Evolutionary conservation across 257 asterid species (phyloP).

Genomic region (Petunia secreta): DNA sequence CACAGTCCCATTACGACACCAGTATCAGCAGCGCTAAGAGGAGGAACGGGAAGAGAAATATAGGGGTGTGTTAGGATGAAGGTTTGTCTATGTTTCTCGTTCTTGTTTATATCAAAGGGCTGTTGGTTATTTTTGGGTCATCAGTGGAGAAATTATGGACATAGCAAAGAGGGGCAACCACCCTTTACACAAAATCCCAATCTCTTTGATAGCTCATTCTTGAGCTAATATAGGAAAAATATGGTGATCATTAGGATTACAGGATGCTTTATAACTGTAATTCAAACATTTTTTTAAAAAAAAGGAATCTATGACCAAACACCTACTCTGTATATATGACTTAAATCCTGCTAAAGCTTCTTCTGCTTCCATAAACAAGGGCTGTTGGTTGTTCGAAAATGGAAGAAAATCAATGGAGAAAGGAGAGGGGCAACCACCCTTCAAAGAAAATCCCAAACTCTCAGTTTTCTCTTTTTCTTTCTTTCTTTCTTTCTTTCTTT

Average conservation of each 20-base stretch:
- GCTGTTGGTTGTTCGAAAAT: slow-evolving; percentile 21
- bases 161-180: slow-evolving; percentile 7
- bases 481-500: background rate
- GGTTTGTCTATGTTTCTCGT: background rate
- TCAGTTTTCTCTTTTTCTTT: background rate
- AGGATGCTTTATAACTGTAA: too few relatives aligned
- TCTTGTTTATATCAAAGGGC: background rate
- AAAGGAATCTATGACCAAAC: too few relatives aligned
- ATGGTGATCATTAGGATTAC: too few relatives aligned
- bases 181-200: background rate
- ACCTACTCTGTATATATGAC: too few relatives aligned
- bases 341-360: too few relatives aligned
- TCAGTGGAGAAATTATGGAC: background rate
- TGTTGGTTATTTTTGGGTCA: background rate
- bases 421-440: slow-evolving; percentile 61
- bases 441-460: slow-evolving; percentile 31
- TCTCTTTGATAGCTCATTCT: slow-evolving; percentile 15
- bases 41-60: background rate
- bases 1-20: background rate
- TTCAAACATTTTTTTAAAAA: too few relatives aligned
- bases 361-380: background rate
- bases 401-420: slow-evolving; percentile 31
- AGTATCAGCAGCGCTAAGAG: slow-evolving; percentile 2
- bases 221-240: background rate
- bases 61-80: slow-evolving; percentile 3